Evolutionary conservation across 1,284 basidiomycete genomes (phyloP), one percentile per base, ranked within the genome.

Genomic region (Cystobasidium pallidum): DNA sequence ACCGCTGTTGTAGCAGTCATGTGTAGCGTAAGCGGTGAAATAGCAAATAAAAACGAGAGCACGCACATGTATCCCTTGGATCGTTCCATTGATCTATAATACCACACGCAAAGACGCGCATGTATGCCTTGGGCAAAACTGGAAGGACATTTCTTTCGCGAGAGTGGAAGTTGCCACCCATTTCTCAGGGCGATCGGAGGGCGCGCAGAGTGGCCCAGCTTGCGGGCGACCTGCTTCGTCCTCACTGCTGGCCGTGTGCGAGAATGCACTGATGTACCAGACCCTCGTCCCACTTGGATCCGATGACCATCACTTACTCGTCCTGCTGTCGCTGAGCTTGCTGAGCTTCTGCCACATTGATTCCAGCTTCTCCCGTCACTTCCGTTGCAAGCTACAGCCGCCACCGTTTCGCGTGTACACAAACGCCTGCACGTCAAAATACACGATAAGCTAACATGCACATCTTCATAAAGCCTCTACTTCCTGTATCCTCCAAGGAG

Each of bases 361-460:
- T n/a, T n/a, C n/a, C n/a, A n/a, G n/a, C n/a, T n/a, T n/a, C n/a
- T n/a, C n/a, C n/a, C n/a, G n/a, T n/a, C n/a, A n/a, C n/a, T n/a
- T n/a, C n/a, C n/a, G n/a, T n/a, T n/a, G n/a, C n/a, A n/a, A n/a
- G n/a, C n/a, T n/a, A 49, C 61, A 32, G 30, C 41, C n/a, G 17
- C 19, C 39, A 28, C 32, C n/a, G n/a, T n/a, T n/a, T n/a, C n/a
- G n/a, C n/a, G n/a, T n/a, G n/a, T n/a, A n/a, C n/a, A n/a, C n/a
- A n/a, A n/a, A n/a, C n/a, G n/a, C n/a, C n/a, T n/a, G n/a, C n/a
- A n/a, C 10, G n/a, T 19, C 62, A 34, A 24, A 13, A 15, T 61
- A 15, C n/a, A n/a, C n/a, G n/a, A 45, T 47, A 21, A 32, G 28
- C 17, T 17, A 45, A 17, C 43, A 66, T 66, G 64, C 64, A 66